Evolutionary conservation across 2,329 filamentous ascomycete genomes (phyloP), one percentile per base, ranked within the genome.

Genomic region (Colletotrichum tamarilloi): DNA sequence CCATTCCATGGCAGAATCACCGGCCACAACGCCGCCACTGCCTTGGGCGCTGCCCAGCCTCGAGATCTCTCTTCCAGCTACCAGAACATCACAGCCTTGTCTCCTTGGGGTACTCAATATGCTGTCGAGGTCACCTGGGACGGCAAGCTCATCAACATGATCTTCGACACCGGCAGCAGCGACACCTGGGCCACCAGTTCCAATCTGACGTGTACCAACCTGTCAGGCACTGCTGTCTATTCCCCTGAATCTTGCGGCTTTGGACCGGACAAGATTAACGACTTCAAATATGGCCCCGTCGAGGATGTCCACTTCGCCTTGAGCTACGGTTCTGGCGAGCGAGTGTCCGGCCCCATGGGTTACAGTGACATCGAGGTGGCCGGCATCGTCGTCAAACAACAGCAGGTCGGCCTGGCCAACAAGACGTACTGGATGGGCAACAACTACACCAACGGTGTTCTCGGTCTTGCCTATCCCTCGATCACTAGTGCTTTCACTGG

Each of bases 101-200:
- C 81, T 2, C 77, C 79, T 14, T 83, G 81, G 62, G 84, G 83
- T 6, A 85, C 84, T 2, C 83, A 85, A 64, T 86, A 86, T 64
- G 83, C 82, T 67, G 79, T 86, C 56, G 77, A 84, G 59, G 84
- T 84, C 58, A 76, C 68, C 4, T 86, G 84, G 84, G 83, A 85
- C 46, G 79, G 79, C 19, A 77, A 77, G 8, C 80, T 81, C 0
- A 76, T 84, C 35, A 84, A 82, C 80, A 77, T 89, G 32, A 76
- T 87, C 14, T 80, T 89, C 59, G 87, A 89, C 75, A 88, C 87
- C 0, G 87, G 85, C 28, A 88, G 86, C 76, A 84, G 86, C 26
- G 87, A 89, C 73, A 89, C 87, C 1, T 89, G 87, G 87, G 82
- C 84, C 2, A 82, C 83, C 42, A 79, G 80, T 12, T 77, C 76